Base-by-base conservation (phyloP, 495 filamentous ascomycete species). In the Sporormia fimetaria region DNA sequence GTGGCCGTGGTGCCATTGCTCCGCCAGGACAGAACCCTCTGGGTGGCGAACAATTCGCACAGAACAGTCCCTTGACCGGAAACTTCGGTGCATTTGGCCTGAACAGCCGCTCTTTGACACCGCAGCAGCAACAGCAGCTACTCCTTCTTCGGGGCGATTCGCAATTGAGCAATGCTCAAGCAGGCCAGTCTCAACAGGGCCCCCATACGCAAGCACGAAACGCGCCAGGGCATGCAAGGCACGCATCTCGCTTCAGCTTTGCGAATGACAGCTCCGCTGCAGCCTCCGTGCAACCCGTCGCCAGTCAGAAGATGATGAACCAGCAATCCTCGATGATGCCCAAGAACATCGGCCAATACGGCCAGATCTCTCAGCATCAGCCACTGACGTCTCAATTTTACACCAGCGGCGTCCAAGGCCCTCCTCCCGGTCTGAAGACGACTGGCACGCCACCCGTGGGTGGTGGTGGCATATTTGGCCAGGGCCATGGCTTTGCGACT, bases 261-360 rank as follows among this genome's bases (percentile, higher is more conserved):
- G 73, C 83, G 42, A 92, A 83, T 51, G 86, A 92, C 28, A 69
- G 67, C 40, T 73, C 72, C 17, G 67, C 77, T 14, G 73, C 76
- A 0, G 67, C 80, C n/a, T 58, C 68, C 40, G 73, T 87, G 10
- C 94, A 96, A 62, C 78, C 87, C 27, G 71, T 83, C 10, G 76
- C 77, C 6, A 94, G 92, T 53, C 70, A 81, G 21, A 78, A 87
- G 45, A 74, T 92, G 55, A 74, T 95, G 71, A 83, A 80, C 27
- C 92, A 95, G 59, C 87, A 92, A 62, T 72, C 80, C 3, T 80
- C 80, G 8, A 81, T 90, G 75, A 86, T 95, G 81, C 87, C 87
- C 12, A 49, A 48, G 29, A 47, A 47, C 22, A 37, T 34, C 11
- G 47, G 40, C 17, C 57, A 57, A 26, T 59, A 58, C 49, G 55